These are phyloP conservation scores for Fusarium sarcochroum DNA, from an alignment of 2,329 filamentous ascomycete genomes.

Conservation along the genomic window DNA sequence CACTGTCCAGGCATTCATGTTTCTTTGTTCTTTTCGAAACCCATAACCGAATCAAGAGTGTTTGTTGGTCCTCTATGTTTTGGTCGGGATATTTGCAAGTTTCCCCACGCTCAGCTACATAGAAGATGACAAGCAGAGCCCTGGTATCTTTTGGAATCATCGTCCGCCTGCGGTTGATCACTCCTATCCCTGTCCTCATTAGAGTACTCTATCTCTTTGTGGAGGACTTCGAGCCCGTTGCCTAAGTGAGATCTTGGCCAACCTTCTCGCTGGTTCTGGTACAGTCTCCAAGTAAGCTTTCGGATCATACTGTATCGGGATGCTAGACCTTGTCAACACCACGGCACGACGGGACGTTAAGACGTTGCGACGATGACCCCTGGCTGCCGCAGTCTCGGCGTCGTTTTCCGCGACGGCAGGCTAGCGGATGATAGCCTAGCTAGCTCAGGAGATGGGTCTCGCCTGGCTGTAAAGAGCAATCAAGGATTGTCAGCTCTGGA, in stretches of 20 bases:
- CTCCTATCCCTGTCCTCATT: constrained; percentile 1
- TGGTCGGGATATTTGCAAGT: too few species aligned
- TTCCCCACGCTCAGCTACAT: too few species aligned
- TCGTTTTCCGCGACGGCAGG: constrained; percentile 9
- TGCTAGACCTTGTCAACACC: constrained; percentile 11
- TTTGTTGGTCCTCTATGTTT: neutral
- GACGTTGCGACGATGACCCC: constrained; percentile 12
- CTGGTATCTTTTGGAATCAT: too few species aligned
- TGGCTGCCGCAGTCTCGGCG: constrained; percentile 22
- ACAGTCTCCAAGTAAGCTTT: constrained; percentile 1
- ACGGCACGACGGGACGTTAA: constrained; percentile 9
- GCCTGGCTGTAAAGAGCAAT: neutral
- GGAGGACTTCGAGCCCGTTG: neutral
- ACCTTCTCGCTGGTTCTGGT: neutral
- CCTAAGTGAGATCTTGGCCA: neutral
- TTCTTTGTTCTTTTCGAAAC: neutral
- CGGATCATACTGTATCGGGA: constrained; percentile 3
- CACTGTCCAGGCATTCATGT: too few species aligned
- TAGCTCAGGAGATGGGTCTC: constrained; percentile 15
- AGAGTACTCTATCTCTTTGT: neutral
- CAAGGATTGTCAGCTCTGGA: neutral
- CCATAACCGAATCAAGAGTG: neutral
- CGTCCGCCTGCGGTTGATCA: too few species aligned
- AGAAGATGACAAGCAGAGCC: too few species aligned
- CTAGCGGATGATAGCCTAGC: constrained; percentile 17